Percentiles rank a stretch among this genome's conserved stretches.
These are phyloP conservation scores for Lolium multiflorum DNA, from an alignment of 176 grass and related monocot genomes.

Conservation along the genomic window DNA sequence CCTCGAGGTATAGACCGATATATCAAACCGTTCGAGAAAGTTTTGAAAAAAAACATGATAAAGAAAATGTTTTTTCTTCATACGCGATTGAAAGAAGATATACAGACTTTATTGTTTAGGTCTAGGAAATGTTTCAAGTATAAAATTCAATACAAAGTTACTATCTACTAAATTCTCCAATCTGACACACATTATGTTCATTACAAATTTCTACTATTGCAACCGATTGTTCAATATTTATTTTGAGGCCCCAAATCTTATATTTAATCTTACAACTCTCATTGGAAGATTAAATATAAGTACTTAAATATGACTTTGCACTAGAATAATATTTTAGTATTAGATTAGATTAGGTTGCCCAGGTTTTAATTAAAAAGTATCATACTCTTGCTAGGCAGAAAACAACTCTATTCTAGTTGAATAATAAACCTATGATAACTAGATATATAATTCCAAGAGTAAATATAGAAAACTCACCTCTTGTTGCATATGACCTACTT, in stretches of 20 bases:
- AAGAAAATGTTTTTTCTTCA: background rate
- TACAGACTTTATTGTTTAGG: background rate
- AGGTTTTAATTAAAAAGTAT: too few species aligned
- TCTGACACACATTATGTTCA: background rate
- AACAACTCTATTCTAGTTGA: background rate
- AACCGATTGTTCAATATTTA: too few species aligned
- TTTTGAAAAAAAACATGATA: background rate
- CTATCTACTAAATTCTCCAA: background rate
- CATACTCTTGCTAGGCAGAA: background rate
- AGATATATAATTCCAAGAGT: background rate
- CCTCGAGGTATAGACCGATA: too few species aligned
- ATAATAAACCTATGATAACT: background rate
- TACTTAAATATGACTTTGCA: background rate
- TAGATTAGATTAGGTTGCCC: too few species aligned
- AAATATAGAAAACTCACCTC: background rate
- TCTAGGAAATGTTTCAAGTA: background rate
- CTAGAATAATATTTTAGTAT: background rate
- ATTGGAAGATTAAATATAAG: too few species aligned
- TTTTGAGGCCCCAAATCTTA: too few species aligned
- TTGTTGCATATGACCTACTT: background rate
- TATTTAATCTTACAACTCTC: too few species aligned
- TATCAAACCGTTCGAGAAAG: too few species aligned
- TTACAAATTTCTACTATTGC: too few species aligned
- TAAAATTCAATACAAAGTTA: background rate
- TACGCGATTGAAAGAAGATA: background rate